phyloP scores from a whole-genome alignment of 495 filamentous ascomycete species.

The Xylaria flabelliformis region DNA sequence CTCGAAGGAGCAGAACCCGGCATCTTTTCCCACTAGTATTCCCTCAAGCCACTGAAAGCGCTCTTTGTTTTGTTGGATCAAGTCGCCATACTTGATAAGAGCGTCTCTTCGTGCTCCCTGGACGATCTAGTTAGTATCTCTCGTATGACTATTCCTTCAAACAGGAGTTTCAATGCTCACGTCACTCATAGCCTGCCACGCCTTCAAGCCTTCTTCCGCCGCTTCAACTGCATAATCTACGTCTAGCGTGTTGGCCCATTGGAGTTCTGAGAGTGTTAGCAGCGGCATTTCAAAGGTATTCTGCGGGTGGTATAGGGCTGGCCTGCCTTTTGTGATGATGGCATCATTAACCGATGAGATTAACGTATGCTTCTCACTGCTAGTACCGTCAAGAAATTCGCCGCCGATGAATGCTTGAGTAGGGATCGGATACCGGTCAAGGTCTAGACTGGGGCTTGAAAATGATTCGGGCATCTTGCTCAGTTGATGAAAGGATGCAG shows the following conservation, averaged over 20 bases:
- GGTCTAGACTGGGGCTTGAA: not conserved
- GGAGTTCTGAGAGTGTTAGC: not conserved
- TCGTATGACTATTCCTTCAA: not conserved
- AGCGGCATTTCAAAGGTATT: not conserved
- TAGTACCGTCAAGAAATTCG: not conserved
- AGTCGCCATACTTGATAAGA: slow-evolving; percentile 15
- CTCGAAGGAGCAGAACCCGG: not conserved
- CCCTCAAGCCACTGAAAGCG: slow-evolving; percentile 8
- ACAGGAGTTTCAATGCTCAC: not conserved
- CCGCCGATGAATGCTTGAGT: not conserved
- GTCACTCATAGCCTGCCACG: not conserved
- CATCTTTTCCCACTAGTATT: not conserved
- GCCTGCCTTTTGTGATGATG: not conserved
- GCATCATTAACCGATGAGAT: not conserved
- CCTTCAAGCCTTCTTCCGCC: not conserved
- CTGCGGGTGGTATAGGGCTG: not conserved
- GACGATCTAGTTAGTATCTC: not conserved
- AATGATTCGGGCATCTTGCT: not conserved
- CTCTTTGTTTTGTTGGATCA: slow-evolving; percentile 1
- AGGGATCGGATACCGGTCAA: not conserved
- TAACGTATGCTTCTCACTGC: not conserved
- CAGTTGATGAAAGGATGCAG: not conserved
- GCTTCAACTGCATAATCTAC: not conserved
- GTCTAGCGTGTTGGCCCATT: not conserved
- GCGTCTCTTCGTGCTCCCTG: slow-evolving; percentile 4